A percentile compares a stretch with the other conserved stretches of the same genome.
phyloP scores from a whole-genome alignment of 805 yeast genomes.

The Yarrowia porcina region DNA sequence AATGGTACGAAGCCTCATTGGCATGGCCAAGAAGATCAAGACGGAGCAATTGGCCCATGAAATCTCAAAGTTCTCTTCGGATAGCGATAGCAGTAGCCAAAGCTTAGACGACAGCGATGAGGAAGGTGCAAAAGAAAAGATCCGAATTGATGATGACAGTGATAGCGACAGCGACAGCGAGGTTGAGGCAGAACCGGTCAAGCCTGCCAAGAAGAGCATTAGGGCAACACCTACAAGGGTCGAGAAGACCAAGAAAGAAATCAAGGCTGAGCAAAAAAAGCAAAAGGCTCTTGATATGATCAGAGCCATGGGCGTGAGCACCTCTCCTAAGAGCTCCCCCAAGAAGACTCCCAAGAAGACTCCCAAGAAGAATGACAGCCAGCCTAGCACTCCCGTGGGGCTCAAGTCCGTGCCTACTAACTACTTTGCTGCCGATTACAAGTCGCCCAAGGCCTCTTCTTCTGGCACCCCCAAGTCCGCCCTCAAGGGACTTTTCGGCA shows the following conservation, averaged over 20 bases:
- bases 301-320: not conserved
- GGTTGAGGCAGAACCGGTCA: not conserved
- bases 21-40: not conserved
- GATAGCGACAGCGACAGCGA: not conserved
- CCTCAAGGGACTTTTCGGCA: not conserved
- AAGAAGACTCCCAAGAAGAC: not conserved
- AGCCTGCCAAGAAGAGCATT: not conserved
- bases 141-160: not conserved
- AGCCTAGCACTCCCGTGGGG: not conserved
- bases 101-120: too few species aligned
- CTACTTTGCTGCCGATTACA: not conserved
- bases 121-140: not conserved
- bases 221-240: not conserved
- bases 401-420: not conserved
- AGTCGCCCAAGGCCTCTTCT: not conserved
- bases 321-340: not conserved
- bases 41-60: not conserved
- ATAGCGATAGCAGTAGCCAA: not conserved
- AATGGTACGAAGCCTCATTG: not conserved
- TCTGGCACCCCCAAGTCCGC: not conserved
- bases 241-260: not conserved
- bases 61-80: not conserved
- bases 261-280: not conserved
- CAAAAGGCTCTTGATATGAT: not conserved
- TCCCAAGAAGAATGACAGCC: not conserved